Evolutionary conservation across 495 filamentous ascomycete genomes (phyloP).

Genomic region (Evernia prunastri): DNA sequence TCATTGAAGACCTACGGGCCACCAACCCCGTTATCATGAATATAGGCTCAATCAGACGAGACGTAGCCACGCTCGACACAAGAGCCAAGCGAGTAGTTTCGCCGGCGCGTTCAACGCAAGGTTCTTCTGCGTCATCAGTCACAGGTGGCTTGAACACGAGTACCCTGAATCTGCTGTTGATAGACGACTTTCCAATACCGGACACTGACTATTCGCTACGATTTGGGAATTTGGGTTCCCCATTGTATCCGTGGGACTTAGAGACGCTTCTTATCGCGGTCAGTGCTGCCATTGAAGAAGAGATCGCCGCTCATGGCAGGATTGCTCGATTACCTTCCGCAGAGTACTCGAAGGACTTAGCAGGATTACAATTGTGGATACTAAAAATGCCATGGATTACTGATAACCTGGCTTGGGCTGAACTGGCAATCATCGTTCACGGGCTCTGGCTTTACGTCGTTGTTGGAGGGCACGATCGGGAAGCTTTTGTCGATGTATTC

Average conservation of each 20-base stretch:
- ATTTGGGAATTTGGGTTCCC: not conserved
- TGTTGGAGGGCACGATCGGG: not conserved
- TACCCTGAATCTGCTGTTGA: not conserved
- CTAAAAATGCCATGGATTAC: not conserved
- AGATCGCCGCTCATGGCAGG: not conserved
- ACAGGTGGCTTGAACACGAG: not conserved
- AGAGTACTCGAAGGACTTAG: not conserved
- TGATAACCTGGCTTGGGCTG: not conserved
- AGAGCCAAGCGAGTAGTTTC: not conserved
- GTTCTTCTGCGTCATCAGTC: not conserved
- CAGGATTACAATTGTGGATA: not conserved
- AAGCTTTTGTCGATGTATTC: not conserved
- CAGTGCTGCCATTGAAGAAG: not conserved
- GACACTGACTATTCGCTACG: not conserved
- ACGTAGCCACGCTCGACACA: not conserved
- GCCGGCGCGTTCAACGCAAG: not conserved
- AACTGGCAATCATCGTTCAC: not conserved
- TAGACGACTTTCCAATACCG: not conserved
- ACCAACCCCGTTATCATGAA: not conserved
- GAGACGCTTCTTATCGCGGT: not conserved
- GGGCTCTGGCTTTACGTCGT: slow-evolving; percentile 3
- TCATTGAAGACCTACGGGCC: not conserved
- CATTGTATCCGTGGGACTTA: not conserved
- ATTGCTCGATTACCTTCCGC: not conserved
- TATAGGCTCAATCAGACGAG: not conserved